Evolutionary conservation across 257 asterid species (phyloP), one percentile per base, ranked within the genome.

Genomic region (Agastache rugosa): DNA sequence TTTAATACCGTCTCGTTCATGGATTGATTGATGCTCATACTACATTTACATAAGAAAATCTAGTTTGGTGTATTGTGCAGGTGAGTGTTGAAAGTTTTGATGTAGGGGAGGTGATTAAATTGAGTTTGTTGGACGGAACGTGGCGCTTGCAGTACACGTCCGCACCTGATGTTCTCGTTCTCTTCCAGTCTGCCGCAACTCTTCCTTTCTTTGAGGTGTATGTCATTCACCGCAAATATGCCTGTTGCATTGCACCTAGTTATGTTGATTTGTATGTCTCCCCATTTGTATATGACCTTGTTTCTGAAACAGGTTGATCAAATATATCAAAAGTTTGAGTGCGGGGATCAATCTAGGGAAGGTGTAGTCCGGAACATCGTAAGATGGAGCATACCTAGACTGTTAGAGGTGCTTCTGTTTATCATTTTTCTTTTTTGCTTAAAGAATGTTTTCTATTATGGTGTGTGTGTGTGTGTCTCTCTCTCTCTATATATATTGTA

Each of bases 61-160:
- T 39, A 1, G 44, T 39, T 2, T 39, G 44, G 11, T 70, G 14
- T 34, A 42, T 37, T 65, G 15, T 47, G 65, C 80, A 86, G 93
- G 96, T 90, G 74, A 66, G 66, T 44, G 91, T 93, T 47, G 98
- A 93, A 77, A 77, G 86, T 55, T 81, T 81, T 53, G 88, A 86
- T 73, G 90, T 93, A 14, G 96, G 92, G 64, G 83, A 85, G 65
- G 82, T 87, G 19, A 77, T 91, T 63, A 76, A 89, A 39, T 82
- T 91, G 79, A 80, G 63, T 31, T 61, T 78, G 67, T 83, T 93
- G 85, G 87, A 93, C 22, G 97, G 97, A n/a, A 91, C 96, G 11
- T 91, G 98, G 98, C 98, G 98, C 37, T 81, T 93, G 88, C 96
- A 89, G 81, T 91, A 91, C 77, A 91, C 98, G 5, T 88, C 98